A percentile compares a stretch with the other conserved stretches of the same genome.
Evolutionary conservation across 768 basidiomycete species (phyloP).

Genomic region (Tephrocybe rancida): DNA sequence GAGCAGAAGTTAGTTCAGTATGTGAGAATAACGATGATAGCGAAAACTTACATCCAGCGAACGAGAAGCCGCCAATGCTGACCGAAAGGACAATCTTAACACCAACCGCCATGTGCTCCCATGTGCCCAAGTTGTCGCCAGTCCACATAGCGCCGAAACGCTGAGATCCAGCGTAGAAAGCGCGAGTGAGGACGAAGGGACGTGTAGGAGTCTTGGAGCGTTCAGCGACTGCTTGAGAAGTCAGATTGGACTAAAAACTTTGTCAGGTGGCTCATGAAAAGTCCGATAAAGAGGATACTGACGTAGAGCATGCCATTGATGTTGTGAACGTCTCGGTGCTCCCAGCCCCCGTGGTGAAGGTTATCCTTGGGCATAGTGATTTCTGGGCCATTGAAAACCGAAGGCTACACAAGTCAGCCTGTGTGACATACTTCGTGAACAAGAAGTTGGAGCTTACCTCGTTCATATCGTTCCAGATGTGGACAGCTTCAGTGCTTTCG

Average conservation of each 20-base stretch:
- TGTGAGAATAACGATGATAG: neutral
- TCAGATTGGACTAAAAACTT: slow-evolving; percentile 73
- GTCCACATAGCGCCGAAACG: slow-evolving; percentile 99
- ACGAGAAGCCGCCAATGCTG: slow-evolving; percentile 88
- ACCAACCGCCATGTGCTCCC: slow-evolving; percentile 96
- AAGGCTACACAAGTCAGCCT: slow-evolving; percentile 58
- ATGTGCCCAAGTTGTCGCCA: slow-evolving; percentile 95
- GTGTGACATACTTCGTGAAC: neutral
- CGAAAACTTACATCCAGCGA: slow-evolving; percentile 76
- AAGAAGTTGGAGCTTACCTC: slow-evolving; percentile 57
- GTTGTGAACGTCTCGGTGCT: slow-evolving; percentile 97
- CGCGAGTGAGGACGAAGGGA: slow-evolving; percentile 94
- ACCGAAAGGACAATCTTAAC: slow-evolving; percentile 92
- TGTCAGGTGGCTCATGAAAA: neutral
- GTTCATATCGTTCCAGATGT: slow-evolving; percentile 99
- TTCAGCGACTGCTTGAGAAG: slow-evolving; percentile 74
- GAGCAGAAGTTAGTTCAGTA: neutral
- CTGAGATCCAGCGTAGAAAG: slow-evolving; percentile 96
- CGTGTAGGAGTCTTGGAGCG: slow-evolving; percentile 78
- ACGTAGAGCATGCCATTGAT: slow-evolving; percentile 96
- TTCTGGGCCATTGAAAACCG: slow-evolving; percentile 99
- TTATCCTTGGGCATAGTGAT: slow-evolving; percentile 72
- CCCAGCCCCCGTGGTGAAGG: slow-evolving; percentile 93
- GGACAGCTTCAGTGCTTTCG: slow-evolving; percentile 79
- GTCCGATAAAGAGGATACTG: slow-evolving; percentile 26